Conservation (phyloP, 768 basidiomycete species). For the Lactifluus pinguis region DNA sequence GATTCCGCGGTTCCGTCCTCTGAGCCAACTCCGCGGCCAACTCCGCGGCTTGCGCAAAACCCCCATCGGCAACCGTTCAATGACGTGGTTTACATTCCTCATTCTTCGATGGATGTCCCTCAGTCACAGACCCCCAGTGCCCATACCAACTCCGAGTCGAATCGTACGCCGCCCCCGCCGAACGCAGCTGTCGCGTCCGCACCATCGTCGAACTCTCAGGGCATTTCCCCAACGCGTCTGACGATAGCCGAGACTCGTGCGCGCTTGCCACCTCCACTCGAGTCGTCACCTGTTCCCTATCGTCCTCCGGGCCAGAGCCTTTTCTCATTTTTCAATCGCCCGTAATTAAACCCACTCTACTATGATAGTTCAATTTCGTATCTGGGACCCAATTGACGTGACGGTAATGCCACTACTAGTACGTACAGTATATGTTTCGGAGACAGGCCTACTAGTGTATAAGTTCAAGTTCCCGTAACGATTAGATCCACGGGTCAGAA, state of each 20-base stretch:
- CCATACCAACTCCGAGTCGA: not conserved
- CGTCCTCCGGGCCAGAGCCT: constrained; percentile 4
- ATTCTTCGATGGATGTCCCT: not conserved
- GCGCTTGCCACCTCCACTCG: constrained; percentile 6
- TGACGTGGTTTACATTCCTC: not conserved
- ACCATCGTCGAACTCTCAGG: not conserved
- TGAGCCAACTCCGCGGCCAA: not conserved
- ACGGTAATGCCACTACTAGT: no score
- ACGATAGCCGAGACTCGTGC: constrained; percentile 12
- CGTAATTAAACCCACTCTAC: not conserved
- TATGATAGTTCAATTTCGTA: no score
- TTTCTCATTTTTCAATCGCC: not conserved
- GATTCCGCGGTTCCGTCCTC: not conserved
- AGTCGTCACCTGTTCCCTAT: not conserved
- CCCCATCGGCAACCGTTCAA: not conserved
- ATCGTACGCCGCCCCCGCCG: not conserved
- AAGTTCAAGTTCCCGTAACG: no score
- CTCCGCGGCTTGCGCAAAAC: not conserved
- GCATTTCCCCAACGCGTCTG: not conserved
- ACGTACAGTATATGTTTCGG: no score
- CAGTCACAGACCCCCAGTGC: not conserved
- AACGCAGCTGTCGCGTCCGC: not conserved
- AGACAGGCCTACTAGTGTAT: no score
- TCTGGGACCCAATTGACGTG: no score
- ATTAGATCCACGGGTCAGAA: no score